A percentile compares a stretch with the other conserved stretches of the same genome.
These are phyloP conservation scores for Wickerhamiella bombiphila DNA, from an alignment of 805 yeast species.

Conservation along the genomic window DNA sequence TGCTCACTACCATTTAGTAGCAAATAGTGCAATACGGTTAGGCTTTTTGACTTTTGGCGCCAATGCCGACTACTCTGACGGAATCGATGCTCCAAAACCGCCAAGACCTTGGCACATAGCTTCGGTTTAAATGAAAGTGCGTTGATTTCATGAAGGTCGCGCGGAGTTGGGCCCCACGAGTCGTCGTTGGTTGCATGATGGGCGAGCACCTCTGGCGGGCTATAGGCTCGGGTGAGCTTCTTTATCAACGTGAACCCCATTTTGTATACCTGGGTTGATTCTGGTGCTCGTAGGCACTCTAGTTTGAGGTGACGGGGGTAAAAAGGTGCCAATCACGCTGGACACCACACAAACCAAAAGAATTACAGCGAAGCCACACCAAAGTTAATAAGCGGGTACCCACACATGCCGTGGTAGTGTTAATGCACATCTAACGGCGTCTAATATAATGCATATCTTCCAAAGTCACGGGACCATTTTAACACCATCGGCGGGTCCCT, in stretches of 20 bases:
- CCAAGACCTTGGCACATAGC: slow-evolving; percentile 11
- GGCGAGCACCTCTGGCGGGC: slow-evolving; percentile 14
- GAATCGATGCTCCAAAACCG: slow-evolving; percentile 15
- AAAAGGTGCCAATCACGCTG: too few relatives aligned
- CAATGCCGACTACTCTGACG: slow-evolving; percentile 15
- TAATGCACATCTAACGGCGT: too few relatives aligned
- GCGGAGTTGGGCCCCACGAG: slow-evolving; percentile 15
- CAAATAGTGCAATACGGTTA: slow-evolving; percentile 17
- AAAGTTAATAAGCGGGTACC: too few relatives aligned
- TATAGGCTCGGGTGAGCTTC: slow-evolving; percentile 4
- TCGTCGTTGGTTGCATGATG: slow-evolving; percentile 17
- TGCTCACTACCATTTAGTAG: slow-evolving; percentile 16
- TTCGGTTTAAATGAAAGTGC: slow-evolving; percentile 11
- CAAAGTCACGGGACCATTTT: neutral
- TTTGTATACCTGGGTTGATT: too few relatives aligned
- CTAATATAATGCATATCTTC: too few relatives aligned
- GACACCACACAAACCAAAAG: too few relatives aligned
- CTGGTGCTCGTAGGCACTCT: too few relatives aligned
- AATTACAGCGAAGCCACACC: too few relatives aligned
- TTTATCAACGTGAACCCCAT: slow-evolving; percentile 5
- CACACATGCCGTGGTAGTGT: too few relatives aligned
- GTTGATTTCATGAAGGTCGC: slow-evolving; percentile 16
- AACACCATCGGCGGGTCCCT: neutral
- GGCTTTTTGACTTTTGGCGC: slow-evolving; percentile 19
- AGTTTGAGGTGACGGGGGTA: too few relatives aligned